Conservation (phyloP, 1,139 yeast genomes). For the Taphrina wiesneri region DNA sequence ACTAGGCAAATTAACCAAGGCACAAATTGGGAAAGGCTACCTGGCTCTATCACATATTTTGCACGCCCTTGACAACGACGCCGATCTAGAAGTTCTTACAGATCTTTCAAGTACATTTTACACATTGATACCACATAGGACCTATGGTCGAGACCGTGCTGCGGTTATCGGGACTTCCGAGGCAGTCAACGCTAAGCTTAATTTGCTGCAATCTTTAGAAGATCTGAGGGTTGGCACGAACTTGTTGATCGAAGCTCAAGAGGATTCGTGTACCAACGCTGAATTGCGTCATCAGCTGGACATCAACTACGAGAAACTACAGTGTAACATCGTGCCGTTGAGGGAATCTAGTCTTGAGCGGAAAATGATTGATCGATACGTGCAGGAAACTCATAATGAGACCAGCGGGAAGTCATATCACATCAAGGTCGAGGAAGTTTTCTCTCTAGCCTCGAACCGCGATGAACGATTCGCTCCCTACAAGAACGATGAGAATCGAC, state of each 20-base stretch:
- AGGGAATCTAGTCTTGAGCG: background rate
- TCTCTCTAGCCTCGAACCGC: background rate
- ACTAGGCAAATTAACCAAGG: slow-evolving; percentile 19
- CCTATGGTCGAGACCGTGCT: background rate
- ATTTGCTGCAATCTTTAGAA: slow-evolving; percentile 16
- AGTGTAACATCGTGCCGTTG: slow-evolving; percentile 8
- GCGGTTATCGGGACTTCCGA: background rate
- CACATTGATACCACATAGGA: slow-evolving; percentile 15
- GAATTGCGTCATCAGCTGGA: slow-evolving; percentile 7
- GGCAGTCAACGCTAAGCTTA: slow-evolving; percentile 7
- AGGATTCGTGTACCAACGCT: background rate
- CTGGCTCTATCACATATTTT: background rate
- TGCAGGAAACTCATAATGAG: slow-evolving; percentile 11
- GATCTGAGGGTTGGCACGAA: slow-evolving; percentile 7
- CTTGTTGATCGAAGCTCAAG: background rate
- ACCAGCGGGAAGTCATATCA: background rate
- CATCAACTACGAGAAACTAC: slow-evolving; percentile 3
- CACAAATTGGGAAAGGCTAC: slow-evolving; percentile 15
- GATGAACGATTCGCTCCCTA: background rate
- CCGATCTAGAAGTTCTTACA: background rate
- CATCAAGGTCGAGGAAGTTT: slow-evolving; percentile 19
- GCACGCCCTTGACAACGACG: background rate
- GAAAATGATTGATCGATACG: slow-evolving; percentile 3
- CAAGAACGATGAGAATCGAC: slow-evolving; percentile 1
- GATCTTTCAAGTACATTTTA: slow-evolving; percentile 19